Percentiles rank a stretch among this genome's conserved stretches.
Conservation (phyloP, 2,329 filamentous ascomycete species). For the Sclerotinia spermophila region DNA sequence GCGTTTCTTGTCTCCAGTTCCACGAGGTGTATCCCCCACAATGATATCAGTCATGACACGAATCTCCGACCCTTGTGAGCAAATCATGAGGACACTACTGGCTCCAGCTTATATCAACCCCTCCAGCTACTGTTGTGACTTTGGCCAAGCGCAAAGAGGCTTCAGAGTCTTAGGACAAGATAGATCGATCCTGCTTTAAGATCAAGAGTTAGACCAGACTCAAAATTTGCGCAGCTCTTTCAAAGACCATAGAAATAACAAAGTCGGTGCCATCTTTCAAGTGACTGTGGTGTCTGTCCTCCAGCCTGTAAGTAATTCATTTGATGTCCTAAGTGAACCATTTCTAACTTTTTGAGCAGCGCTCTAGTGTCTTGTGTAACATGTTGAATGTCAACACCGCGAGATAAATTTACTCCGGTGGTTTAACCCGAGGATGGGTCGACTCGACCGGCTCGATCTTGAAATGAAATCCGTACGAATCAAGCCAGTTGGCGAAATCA, state of each 20-base stretch:
- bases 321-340: background rate
- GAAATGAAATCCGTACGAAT: background rate
- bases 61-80: too few species aligned
- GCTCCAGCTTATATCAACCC: background rate
- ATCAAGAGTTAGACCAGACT: background rate
- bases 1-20: background rate
- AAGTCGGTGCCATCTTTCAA: background rate
- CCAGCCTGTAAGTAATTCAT: background rate
- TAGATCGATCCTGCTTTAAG: background rate
- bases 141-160: background rate
- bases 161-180: too few species aligned
- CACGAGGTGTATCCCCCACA: background rate
- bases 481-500: background rate
- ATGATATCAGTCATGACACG: background rate
- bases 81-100: background rate
- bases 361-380: too few species aligned
- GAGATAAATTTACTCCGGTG: background rate
- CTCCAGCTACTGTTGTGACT: background rate
- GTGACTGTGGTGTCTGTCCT: too few species aligned
- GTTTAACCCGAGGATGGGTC: accelerated
- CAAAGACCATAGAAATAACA: background rate
- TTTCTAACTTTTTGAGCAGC: background rate
- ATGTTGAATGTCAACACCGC: background rate
- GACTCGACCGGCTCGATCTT: background rate
- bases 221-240: too few species aligned